These are phyloP conservation scores for Chiua sp. DNA, from an alignment of 1,284 basidiomycete species.

Conservation along the genomic window DNA sequence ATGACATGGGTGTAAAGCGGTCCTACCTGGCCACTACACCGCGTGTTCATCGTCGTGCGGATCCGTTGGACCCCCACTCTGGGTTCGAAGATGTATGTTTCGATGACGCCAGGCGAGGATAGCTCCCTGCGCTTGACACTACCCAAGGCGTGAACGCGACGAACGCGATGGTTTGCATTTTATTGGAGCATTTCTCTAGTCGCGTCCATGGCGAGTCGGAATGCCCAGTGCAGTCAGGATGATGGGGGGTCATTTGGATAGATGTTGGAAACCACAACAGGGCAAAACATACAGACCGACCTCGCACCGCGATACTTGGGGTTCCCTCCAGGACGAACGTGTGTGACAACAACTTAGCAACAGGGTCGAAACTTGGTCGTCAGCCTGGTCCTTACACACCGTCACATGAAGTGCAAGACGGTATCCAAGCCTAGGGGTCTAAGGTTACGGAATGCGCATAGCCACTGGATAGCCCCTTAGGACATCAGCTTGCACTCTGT, in stretches of 20 bases:
- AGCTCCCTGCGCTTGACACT: constrained; percentile 44
- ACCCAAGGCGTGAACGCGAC: constrained; percentile 49
- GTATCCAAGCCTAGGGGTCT: no score
- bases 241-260: neutral
- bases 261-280: constrained; percentile 11
- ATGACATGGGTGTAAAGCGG: neutral
- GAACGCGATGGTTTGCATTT: neutral
- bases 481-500: no score
- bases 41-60: constrained; percentile 66
- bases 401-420: no score
- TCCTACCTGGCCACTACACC: constrained; percentile 76
- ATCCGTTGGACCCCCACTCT: constrained; percentile 65
- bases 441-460: no score
- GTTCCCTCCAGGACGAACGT: no score
- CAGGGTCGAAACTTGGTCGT: no score
- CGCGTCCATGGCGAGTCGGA: constrained; percentile 3
- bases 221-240: neutral
- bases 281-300: no score
- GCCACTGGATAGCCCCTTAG: no score
- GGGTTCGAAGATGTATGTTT: constrained; percentile 62
- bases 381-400: no score
- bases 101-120: constrained; percentile 55
- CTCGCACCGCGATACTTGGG: no score
- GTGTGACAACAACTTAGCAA: no score
- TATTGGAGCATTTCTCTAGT: neutral